Conservation (phyloP, 1,284 basidiomycete species). For the Filobasidium uniguttulatum region DNA sequence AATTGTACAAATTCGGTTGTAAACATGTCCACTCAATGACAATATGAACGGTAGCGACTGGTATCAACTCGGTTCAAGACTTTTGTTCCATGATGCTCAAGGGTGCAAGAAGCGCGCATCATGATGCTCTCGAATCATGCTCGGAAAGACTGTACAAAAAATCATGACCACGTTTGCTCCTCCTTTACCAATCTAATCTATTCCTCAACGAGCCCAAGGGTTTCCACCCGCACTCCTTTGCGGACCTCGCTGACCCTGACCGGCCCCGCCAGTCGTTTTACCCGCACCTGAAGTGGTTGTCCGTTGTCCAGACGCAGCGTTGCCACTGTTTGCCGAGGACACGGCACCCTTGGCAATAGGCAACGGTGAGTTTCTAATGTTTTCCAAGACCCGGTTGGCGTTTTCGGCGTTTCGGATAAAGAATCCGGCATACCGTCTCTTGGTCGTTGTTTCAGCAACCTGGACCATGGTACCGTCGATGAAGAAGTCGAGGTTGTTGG, state of each 20-base stretch:
- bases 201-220: slow-evolving; percentile 9
- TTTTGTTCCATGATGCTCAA: too few species aligned
- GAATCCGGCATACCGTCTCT: slow-evolving; percentile 85
- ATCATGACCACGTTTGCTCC: too few species aligned
- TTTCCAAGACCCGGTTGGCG: slow-evolving; percentile 68
- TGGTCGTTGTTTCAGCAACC: slow-evolving; percentile 84
- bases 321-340: slow-evolving; percentile 15
- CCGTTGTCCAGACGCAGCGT: not conserved
- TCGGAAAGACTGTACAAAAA: too few species aligned
- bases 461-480: slow-evolving; percentile 94
- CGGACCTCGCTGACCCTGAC: not conserved
- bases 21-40: too few species aligned
- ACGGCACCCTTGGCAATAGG: slow-evolving; percentile 41
- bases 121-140: too few species aligned
- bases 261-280: too few species aligned
- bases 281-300: too few species aligned
- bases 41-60: too few species aligned
- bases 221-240: not conserved
- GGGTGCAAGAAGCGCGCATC: too few species aligned
- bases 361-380: slow-evolving; percentile 55
- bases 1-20: too few species aligned
- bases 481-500: slow-evolving; percentile 87
- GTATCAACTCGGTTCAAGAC: too few species aligned
- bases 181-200: too few species aligned
- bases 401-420: slow-evolving; percentile 91